Percentiles rank a stretch among this genome's conserved stretches.
These are phyloP conservation scores for Saturnispora diversa DNA, from an alignment of 805 yeast species.

Conservation along the genomic window DNA sequence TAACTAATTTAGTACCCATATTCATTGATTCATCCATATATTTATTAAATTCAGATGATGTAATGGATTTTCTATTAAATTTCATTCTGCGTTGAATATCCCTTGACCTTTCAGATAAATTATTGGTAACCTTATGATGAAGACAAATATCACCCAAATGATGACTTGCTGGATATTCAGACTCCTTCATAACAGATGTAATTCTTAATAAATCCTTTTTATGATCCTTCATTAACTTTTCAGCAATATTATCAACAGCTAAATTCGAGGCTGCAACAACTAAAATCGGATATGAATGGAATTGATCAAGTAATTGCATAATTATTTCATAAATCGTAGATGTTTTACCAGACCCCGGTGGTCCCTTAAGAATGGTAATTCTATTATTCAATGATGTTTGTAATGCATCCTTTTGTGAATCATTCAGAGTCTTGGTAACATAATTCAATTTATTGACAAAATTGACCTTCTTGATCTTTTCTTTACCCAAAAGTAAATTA, in stretches of 20 bases:
- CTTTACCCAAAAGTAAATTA: slow-evolving; percentile 24
- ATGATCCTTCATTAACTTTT: slow-evolving; percentile 46
- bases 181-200: slow-evolving; percentile 51
- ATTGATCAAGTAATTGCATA: slow-evolving; percentile 57
- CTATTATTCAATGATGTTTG: slow-evolving; percentile 57
- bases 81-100: slow-evolving; percentile 38
- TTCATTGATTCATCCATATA: slow-evolving; percentile 30
- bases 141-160: slow-evolving; percentile 52
- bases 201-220: slow-evolving; percentile 49
- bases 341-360: slow-evolving; percentile 80
- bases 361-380: slow-evolving; percentile 59
- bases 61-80: slow-evolving; percentile 33
- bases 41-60: slow-evolving; percentile 42
- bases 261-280: slow-evolving; percentile 72
- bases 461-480: slow-evolving; percentile 31
- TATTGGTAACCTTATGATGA: slow-evolving; percentile 49
- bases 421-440: slow-evolving; percentile 48
- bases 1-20: slow-evolving; percentile 33
- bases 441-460: slow-evolving; percentile 48
- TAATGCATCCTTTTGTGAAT: slow-evolving; percentile 70
- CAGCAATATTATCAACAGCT: slow-evolving; percentile 72
- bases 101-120: slow-evolving; percentile 38
- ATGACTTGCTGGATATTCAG: slow-evolving; percentile 49
- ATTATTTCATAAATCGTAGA: slow-evolving; percentile 77
- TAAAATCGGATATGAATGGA: slow-evolving; percentile 53